These are phyloP conservation scores for Mycena crocata DNA, from an alignment of 768 basidiomycete genomes.

Conservation along the genomic window DNA sequence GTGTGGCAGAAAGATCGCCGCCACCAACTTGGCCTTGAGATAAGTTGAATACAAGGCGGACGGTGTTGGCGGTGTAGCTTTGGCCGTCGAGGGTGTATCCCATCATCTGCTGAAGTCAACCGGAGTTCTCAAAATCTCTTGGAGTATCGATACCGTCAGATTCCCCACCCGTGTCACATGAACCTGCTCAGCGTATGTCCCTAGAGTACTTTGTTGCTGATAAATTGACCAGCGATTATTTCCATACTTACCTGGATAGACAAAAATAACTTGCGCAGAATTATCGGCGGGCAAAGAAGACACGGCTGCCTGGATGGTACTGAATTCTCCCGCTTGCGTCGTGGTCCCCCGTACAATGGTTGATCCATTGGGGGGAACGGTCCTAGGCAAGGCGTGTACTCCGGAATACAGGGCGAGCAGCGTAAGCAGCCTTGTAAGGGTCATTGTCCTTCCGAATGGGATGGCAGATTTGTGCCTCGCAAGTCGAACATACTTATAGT, in stretches of 20 bases:
- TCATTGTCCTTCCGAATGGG: neutral
- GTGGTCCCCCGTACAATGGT: slow-evolving; percentile 11
- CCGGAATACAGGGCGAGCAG: neutral
- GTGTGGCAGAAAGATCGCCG: slow-evolving; percentile 37
- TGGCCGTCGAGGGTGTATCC: slow-evolving; percentile 8
- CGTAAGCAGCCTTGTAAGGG: neutral
- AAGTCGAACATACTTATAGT: too few relatives aligned
- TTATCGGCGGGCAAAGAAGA: slow-evolving; percentile 8
- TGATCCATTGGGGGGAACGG: slow-evolving; percentile 4
- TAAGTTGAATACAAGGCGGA: slow-evolving; percentile 1
- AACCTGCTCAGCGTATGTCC: slow-evolving; percentile 25
- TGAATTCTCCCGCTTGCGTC: slow-evolving; percentile 9
- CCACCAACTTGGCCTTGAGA: slow-evolving; percentile 11
- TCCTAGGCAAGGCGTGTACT: neutral
- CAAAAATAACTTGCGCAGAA: slow-evolving; percentile 14
- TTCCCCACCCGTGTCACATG: slow-evolving; percentile 15
- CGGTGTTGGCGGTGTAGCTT: slow-evolving; percentile 4
- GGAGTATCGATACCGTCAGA: slow-evolving; percentile 10
- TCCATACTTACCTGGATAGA: slow-evolving; percentile 13
- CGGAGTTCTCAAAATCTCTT: neutral
- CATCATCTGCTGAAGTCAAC: slow-evolving; percentile 7
- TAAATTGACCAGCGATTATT: neutral
- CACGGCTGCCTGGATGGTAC: slow-evolving; percentile 10
- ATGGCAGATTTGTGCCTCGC: too few relatives aligned
- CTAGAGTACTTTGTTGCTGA: neutral